Conservation (phyloP, 2,329 filamentous ascomycete species). For the Drechslerella coelobrocha region DNA sequence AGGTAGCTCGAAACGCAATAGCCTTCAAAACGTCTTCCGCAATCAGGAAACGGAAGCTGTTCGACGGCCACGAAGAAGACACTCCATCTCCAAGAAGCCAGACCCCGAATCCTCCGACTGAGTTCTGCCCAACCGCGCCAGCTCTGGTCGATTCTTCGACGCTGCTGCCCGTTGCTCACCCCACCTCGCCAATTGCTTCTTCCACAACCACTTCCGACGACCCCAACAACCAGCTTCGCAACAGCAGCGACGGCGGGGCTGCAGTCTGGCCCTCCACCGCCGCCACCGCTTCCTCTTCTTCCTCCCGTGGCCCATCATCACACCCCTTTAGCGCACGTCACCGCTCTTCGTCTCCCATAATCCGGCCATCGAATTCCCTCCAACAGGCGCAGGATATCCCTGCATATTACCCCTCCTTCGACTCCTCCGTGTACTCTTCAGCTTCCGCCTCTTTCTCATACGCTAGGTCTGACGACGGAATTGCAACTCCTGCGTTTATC, state of each 20-base stretch:
- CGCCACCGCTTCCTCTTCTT: background rate
- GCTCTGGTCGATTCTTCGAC: slow-evolving; percentile 43
- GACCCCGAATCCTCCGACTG: slow-evolving; percentile 51
- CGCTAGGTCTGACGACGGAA: slow-evolving; percentile 47
- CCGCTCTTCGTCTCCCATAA: slow-evolving; percentile 27
- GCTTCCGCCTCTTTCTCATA: slow-evolving; percentile 24
- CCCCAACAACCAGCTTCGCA: background rate
- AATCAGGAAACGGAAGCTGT: slow-evolving; percentile 50
- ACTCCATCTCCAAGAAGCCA: slow-evolving; percentile 46
- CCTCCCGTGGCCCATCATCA: background rate
- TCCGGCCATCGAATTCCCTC: slow-evolving; percentile 24
- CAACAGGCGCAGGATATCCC: slow-evolving; percentile 29
- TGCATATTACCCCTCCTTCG: slow-evolving; percentile 20
- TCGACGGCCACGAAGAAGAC: slow-evolving; percentile 48
- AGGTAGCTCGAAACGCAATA: slow-evolving; percentile 34
- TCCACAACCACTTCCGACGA: background rate
- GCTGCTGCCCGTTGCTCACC: slow-evolving; percentile 4
- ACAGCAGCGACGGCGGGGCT: slow-evolving; percentile 2
- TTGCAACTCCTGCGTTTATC: slow-evolving; percentile 34
- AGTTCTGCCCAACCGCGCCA: slow-evolving; percentile 40
- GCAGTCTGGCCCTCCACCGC: background rate
- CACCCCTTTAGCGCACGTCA: slow-evolving; percentile 13
- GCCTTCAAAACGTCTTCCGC: slow-evolving; percentile 50
- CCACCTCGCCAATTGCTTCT: slow-evolving; percentile 29
- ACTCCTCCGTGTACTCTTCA: background rate